A percentile compares a stretch with the other conserved stretches of the same genome.
Evolutionary conservation across 208 protist genomes (phyloP).

Genomic region (Strigomonas culicis): DNA sequence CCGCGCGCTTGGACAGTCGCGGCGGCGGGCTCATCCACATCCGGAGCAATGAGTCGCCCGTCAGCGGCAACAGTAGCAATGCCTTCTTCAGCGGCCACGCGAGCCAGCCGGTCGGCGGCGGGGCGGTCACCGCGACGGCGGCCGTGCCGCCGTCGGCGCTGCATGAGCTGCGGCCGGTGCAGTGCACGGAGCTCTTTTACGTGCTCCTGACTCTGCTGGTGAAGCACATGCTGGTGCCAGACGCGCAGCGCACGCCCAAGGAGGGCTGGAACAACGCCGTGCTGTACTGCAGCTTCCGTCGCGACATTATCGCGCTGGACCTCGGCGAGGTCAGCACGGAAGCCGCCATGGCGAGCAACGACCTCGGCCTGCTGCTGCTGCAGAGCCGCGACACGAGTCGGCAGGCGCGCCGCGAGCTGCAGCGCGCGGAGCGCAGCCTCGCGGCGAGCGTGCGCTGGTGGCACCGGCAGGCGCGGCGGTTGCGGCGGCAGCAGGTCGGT

Average conservation of each 20-base stretch:
- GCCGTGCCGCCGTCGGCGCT: neutral
- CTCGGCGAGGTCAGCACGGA: conserved; percentile 37
- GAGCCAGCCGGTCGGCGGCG: too few relatives aligned
- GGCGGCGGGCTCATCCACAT: neutral
- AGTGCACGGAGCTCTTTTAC: conserved; percentile 41
- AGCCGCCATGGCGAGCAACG: conserved; percentile 37
- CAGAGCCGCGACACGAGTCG: conserved; percentile 23
- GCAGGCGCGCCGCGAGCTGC: conserved; percentile 38
- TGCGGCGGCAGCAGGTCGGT: neutral
- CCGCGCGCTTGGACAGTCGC: neutral
- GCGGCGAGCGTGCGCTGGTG: conserved; percentile 15
- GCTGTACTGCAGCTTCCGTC: conserved; percentile 35
- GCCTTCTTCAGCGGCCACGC: neutral
- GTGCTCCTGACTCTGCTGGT: conserved; percentile 32
- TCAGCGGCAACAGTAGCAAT: neutral
- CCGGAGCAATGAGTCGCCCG: neutral
- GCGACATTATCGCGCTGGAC: conserved; percentile 29
- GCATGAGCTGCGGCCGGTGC: conserved; percentile 26
- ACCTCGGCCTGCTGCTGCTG: conserved; percentile 28
- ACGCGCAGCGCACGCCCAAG: conserved; percentile 27
- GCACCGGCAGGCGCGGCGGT: neutral
- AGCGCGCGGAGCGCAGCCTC: conserved; percentile 20
- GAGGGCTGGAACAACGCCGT: conserved; percentile 36
- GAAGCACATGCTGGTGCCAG: conserved; percentile 32
- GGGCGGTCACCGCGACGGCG: neutral